Base-by-base conservation (phyloP, 2,329 filamentous ascomycete genomes). In the Exophiala viscosa region DNA sequence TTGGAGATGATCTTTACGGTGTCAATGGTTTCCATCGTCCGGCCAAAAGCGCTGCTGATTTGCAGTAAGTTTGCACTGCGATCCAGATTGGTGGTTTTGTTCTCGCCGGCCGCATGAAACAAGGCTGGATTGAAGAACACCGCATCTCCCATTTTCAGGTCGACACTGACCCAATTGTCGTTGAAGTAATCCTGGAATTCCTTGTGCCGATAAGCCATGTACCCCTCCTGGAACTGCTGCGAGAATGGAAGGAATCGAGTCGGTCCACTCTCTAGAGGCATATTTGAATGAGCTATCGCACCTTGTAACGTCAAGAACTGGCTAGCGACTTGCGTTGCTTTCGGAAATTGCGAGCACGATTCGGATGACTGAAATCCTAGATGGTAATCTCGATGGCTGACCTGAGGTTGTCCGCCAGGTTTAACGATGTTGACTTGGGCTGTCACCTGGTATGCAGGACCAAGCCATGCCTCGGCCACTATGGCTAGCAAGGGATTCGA, bases 71-170 rank as follows among this genome's bases (percentile, higher is more conserved):
- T 85, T n/a, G 81, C 82, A 28, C 75, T 76, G 1, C 83, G 74
- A 18, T 78, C 65, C 20, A 84, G 68, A 14, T 72, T 70, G 1
- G 69, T 72, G 5, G 69, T 71, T 13, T 66, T 61, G 60, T 85
- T 86, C 57, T 76, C 74, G 0, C 83, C 83, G 0, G 83, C 83
- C 1, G 82, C 82, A 62, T 86, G 82, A 56, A 84, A 81, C 0
- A 85, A 67, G 1, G 79, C 82, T 0, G 82, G 82, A 50, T 81
- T 84, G 67, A 86, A 85, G 64, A 85, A 85, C 0, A 85, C 59
- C 0, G 79, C 83, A 59, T 86, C 82, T 0, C 83, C 82, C 38
- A 76, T 71, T 2, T 67, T 58, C 50, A 85, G 59, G 1, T 81
- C 75, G 9, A 83, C 61, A 1, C 74, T 71, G 5, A 84, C 73